Evolutionary conservation across 441 rosid genomes (phyloP).

Genomic region (Codiaeum variegatum): DNA sequence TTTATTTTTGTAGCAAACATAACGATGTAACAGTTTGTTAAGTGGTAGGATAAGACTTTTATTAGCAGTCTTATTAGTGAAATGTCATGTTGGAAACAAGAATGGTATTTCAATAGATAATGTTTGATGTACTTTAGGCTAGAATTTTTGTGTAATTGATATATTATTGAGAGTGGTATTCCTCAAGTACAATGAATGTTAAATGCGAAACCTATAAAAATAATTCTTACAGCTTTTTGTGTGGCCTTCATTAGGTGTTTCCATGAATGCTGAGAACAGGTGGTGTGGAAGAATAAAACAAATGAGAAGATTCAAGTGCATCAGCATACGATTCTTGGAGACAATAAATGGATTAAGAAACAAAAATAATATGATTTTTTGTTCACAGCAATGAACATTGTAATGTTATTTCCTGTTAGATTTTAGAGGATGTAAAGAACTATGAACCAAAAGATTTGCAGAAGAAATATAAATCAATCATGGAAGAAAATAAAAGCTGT

Average conservation of each 20-base stretch:
- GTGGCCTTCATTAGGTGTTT: background rate
- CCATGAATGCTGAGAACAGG: slow-evolving; percentile 1
- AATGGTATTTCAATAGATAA: background rate
- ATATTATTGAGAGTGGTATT: background rate
- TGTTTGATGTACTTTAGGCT: background rate
- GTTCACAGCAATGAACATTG: no score
- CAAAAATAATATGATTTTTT: background rate
- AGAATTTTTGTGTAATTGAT: background rate
- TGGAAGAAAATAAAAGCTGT: no score
- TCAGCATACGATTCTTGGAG: background rate
- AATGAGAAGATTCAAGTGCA: background rate
- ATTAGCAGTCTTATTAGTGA: background rate
- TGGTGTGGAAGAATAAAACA: background rate
- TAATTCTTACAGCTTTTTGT: background rate
- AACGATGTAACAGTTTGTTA: background rate
- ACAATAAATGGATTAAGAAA: background rate
- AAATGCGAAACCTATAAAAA: background rate
- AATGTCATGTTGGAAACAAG: background rate
- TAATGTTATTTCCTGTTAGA: no score
- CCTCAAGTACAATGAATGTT: background rate
- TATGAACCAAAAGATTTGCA: no score
- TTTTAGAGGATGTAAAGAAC: no score
- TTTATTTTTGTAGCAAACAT: background rate
- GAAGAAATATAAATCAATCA: no score
- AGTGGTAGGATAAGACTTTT: background rate